A percentile compares a stretch with the other conserved stretches of the same genome.
These are phyloP conservation scores for Lachancea mirantina DNA, from an alignment of 805 yeast genomes.

Conservation along the genomic window DNA sequence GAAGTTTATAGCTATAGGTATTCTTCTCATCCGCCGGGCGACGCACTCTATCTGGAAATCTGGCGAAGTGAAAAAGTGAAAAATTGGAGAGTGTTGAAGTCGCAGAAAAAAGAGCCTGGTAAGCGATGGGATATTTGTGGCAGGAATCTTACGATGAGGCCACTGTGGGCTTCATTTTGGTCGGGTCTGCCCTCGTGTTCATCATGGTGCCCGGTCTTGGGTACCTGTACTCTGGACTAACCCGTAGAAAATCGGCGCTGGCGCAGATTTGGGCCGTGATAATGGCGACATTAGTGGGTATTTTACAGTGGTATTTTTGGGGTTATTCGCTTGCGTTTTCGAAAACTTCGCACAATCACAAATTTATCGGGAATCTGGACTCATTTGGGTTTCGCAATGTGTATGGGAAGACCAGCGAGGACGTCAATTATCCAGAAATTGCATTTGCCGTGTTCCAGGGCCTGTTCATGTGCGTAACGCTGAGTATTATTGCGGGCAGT, in stretches of 20 bases:
- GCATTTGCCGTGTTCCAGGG: conserved; percentile 83
- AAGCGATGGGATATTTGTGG: conserved; percentile 22
- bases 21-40: too few relatives aligned
- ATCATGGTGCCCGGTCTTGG: conserved; percentile 95
- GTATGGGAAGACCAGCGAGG: conserved; percentile 38
- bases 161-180: conserved; percentile 43
- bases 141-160: conserved; percentile 40
- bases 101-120: too few relatives aligned
- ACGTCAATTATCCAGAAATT: conserved; percentile 63
- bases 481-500: conserved; percentile 88
- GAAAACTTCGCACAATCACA: conserved; percentile 59
- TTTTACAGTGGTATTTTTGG: conserved; percentile 96
- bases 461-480: conserved; percentile 86
- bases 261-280: conserved; percentile 78
- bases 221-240: conserved; percentile 83
- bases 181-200: conserved; percentile 67
- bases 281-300: conserved; percentile 63
- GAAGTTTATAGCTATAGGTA: too few relatives aligned
- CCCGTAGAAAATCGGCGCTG: conserved; percentile 83
- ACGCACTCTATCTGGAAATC: too few relatives aligned
- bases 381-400: conserved; percentile 76
- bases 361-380: conserved; percentile 81
- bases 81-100: too few relatives aligned
- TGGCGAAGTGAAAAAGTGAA: too few relatives aligned
- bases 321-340: conserved; percentile 93